Evolutionary conservation across 140 eudicot species (phyloP), one percentile per base, ranked within the genome.

Genomic region (Oenanthe javanica): DNA sequence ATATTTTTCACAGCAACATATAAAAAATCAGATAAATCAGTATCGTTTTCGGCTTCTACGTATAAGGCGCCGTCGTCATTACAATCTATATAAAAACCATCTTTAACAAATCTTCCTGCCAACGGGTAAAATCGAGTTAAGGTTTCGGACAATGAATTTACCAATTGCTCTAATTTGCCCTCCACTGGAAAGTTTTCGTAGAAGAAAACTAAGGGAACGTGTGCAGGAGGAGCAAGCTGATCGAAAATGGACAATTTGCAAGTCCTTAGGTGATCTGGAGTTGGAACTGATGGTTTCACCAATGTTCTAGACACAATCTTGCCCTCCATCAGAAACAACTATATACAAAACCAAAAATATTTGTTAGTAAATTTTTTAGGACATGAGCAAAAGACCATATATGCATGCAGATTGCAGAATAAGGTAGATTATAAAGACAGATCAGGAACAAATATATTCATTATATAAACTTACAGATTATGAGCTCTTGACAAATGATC

Each of bases 1-100:
- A 36, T 66, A 46, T 36, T 40, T 23, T 76, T 31, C 15, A 49
- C 11, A 0, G 78, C 81, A 10, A 19, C 16, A 2, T 36, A 64
- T 3, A 82, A 38, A 77, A 82, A 82, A 9, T 76, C 67, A 36
- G 18, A 3, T 23, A 82, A 23, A 13, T 76, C 43, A 21, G 3
- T 46, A n/a, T 51, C 9, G 9, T 16, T 47, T 48, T 63, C 51
- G 21, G 85, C 81, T 67, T 76, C 81, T 13, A 82, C 12, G 50
- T 57, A 77, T 45, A 76, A n/a, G 2, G 69, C 85, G n/a, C 85
- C 85, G 54, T 82, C 77, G 45, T 82, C 77, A n/a, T 66, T 82
- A 43, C 85, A 82, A 77, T 77, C 81, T 2, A 82, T 19, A 1
- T 42, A 36, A 59, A 67, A 52, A 6, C 79, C 80, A 4, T 82